Percentiles rank a stretch among this genome's conserved stretches.
phyloP scores from a whole-genome alignment of 305 asterid genomes.

The Rubia tinctorum region DNA sequence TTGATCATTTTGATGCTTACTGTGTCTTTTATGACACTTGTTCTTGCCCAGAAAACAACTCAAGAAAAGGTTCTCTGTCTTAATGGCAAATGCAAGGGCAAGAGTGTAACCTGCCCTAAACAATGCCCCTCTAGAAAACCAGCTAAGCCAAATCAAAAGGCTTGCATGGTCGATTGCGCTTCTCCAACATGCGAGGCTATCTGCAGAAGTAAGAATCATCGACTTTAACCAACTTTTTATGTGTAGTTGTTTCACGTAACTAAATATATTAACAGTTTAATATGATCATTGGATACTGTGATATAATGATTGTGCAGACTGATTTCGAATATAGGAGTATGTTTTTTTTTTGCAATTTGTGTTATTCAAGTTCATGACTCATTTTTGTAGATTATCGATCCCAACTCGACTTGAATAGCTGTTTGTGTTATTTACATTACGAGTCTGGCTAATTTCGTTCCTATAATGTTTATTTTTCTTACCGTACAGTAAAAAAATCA shows the following conservation, averaged over 20 bases:
- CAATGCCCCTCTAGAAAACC: conserved; percentile 3
- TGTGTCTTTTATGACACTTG: not conserved
- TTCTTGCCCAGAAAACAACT: not conserved
- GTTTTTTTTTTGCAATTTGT: no score
- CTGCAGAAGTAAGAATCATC: not conserved
- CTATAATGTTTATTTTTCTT: no score
- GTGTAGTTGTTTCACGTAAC: not conserved
- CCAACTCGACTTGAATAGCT: not conserved
- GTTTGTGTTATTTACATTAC: no score
- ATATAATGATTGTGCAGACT: no score
- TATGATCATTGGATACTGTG: not conserved
- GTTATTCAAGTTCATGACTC: not conserved
- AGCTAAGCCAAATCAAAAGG: not conserved
- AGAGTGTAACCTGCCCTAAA: not conserved
- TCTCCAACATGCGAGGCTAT: conserved; percentile 10
- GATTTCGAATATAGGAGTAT: no score
- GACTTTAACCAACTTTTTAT: not conserved
- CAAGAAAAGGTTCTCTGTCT: not conserved
- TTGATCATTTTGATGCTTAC: not conserved
- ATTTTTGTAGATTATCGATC: no score
- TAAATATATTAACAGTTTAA: no score
- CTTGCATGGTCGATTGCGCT: conserved; percentile 6
- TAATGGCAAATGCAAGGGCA: not conserved
- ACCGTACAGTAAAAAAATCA: no score
- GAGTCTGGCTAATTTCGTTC: no score